A percentile compares a stretch with the other conserved stretches of the same genome.
These are phyloP conservation scores for Pseudoscleropodium purum DNA, from an alignment of 225 moss, liverwort and hornwort species.

Conservation along the genomic window DNA sequence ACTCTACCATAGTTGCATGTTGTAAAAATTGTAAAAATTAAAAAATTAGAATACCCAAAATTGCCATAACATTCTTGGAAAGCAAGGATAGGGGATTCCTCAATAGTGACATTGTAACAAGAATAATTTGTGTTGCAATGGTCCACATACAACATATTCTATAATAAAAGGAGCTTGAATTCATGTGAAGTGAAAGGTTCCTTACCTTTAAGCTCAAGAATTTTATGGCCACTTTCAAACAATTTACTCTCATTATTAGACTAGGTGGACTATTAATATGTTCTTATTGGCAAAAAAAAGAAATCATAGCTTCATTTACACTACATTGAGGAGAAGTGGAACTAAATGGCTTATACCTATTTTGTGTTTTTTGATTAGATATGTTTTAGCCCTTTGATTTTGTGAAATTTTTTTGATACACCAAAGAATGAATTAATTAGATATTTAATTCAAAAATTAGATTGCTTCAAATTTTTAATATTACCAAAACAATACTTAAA, in stretches of 20 bases:
- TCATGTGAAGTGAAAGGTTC: rapidly evolving
- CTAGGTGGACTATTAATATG: neutral
- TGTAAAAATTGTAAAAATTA: neutral
- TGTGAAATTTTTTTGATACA: neutral
- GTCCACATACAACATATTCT: neutral
- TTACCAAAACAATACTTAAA: neutral
- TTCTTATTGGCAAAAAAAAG: neutral
- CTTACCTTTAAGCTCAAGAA: neutral
- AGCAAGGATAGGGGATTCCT: rapidly evolving
- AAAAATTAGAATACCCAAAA: neutral
- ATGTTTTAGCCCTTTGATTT: neutral
- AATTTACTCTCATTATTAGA: neutral
- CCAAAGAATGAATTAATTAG: neutral
- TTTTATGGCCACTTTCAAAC: neutral
- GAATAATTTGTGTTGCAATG: neutral
- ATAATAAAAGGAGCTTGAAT: neutral
- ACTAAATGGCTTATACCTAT: neutral
- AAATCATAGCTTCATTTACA: neutral
- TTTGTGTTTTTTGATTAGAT: too few species aligned
- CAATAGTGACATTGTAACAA: neutral
- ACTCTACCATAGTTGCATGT: too few species aligned
- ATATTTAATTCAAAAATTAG: neutral
- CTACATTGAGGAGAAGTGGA: neutral
- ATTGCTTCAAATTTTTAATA: neutral
- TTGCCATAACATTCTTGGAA: neutral